A percentile compares a stretch with the other conserved stretches of the same genome.
These are phyloP conservation scores for Diutina catenulata DNA, from an alignment of 1,139 yeast species.

Conservation along the genomic window DNA sequence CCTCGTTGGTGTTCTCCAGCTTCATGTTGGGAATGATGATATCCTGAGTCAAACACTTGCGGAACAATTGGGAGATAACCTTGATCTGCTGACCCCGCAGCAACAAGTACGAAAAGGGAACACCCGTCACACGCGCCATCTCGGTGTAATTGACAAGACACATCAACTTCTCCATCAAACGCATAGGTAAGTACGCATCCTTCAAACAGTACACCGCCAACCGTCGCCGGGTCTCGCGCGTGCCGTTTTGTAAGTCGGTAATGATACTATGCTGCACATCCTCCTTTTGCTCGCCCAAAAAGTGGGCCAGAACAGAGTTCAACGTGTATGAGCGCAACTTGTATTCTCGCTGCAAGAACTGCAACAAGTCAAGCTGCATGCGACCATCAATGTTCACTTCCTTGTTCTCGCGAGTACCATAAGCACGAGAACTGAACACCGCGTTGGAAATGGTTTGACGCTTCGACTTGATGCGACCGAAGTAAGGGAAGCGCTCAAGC, in stretches of 20 bases:
- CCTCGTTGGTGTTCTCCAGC: slow-evolving; percentile 75
- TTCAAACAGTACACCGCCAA: slow-evolving; percentile 95
- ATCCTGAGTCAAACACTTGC: slow-evolving; percentile 80
- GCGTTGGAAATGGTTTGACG: slow-evolving; percentile 75
- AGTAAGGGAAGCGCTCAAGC: slow-evolving; percentile 64
- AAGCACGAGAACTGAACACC: slow-evolving; percentile 86
- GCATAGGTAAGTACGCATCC: slow-evolving; percentile 85
- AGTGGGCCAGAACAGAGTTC: slow-evolving; percentile 92
- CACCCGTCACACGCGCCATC: slow-evolving; percentile 99
- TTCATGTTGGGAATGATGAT: slow-evolving; percentile 86
- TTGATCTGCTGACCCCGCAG: slow-evolving; percentile 96
- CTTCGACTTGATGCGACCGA: slow-evolving; percentile 60
- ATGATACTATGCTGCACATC: slow-evolving; percentile 97
- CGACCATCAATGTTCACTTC: slow-evolving; percentile 91
- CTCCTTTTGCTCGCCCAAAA: slow-evolving; percentile 91
- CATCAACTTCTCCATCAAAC: slow-evolving; percentile 87
- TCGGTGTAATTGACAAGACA: slow-evolving; percentile 94
- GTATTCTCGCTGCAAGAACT: slow-evolving; percentile 88
- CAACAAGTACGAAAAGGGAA: slow-evolving; percentile 82
- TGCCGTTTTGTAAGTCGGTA: slow-evolving; percentile 89
- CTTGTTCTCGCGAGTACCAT: slow-evolving; percentile 91
- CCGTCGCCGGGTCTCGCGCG: slow-evolving; percentile 82
- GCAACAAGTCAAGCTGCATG: slow-evolving; percentile 87
- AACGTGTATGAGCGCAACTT: slow-evolving; percentile 89
- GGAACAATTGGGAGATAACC: slow-evolving; percentile 86